Base-by-base conservation (phyloP, 805 yeast species). In the Lipomyces yamanashiensis region DNA sequence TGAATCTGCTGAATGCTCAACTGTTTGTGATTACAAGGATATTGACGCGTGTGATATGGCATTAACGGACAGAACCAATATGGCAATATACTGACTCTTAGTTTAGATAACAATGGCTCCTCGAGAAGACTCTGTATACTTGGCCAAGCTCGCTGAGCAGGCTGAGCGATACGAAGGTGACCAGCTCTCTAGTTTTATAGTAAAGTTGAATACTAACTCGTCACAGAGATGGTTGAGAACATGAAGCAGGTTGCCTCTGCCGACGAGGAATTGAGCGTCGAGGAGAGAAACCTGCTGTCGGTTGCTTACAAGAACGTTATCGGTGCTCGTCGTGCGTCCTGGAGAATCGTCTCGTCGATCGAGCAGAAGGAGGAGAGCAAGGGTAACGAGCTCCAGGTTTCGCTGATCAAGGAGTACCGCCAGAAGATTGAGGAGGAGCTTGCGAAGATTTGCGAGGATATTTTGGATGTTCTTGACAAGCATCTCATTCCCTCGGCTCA, bases 261-360 rank as follows among this genome's bases (percentile, higher is more conserved):
- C 50, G 97, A 97, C 68, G 92, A 90, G 80, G 98, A 93, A 79
- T 83, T 95, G 72, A 88, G 96, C 57, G 97, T 95, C 71, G 99
- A 95, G 82, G 99, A 95, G 83, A 92, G 99, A 80, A 95, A 95
- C 81, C 84, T 93, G 72, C 85, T 93, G 74, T 91, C 97, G 40
- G 98, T 95, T 73, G 99, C 99, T 67, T 93, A 93, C 85, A 93
- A 93, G 82, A 93, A 93, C 76, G 98, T 93, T 62, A 93, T 93
- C 79, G 99, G 99, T 76, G 97, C 98, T 64, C 92, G 98, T 76
- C 92, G 99, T 82, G 98, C 99, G 64, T 91, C 97, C 52, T 95
- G 98, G 98, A 89, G 99, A 86, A 92, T 95, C 76, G 97, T 95
- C 59, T 92, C 97, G 44, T 91, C 98, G 54, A 93, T 93, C 74